Evolutionary conservation across 176 grass and related monocot genomes (phyloP).

Genomic region (Dactylis glomerata): DNA sequence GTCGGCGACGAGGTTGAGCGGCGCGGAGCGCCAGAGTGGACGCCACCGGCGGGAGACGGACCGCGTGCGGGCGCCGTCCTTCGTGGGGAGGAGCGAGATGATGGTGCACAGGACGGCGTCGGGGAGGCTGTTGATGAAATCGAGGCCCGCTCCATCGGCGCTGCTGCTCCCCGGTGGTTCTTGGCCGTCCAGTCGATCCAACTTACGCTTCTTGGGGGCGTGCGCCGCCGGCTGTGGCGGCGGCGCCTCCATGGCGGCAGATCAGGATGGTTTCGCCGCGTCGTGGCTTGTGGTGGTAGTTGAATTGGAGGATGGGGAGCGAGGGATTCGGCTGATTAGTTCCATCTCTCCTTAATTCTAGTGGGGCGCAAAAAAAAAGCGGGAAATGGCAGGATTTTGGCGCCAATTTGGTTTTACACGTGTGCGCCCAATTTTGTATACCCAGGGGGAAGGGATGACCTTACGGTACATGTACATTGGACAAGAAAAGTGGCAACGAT

Average conservation of each 20-base stretch:
- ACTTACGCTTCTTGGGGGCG: neutral
- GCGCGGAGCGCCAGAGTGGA: neutral
- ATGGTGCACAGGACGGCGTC: constrained; percentile 4
- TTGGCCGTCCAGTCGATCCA: neutral
- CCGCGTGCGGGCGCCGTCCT: neutral
- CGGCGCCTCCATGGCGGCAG: neutral
- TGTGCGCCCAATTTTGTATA: too few relatives aligned
- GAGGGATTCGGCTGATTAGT: neutral
- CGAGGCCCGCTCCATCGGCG: neutral
- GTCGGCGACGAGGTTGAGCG: constrained; percentile 5
- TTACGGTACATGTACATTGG: too few relatives aligned
- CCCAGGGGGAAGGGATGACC: too few relatives aligned
- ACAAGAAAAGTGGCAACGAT: too few relatives aligned
- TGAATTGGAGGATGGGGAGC: neutral
- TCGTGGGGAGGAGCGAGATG: neutral
- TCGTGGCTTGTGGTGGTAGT: neutral
- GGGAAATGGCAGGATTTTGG: neutral
- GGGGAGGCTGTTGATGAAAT: neutral
- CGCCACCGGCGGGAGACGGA: neutral
- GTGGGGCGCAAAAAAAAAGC: neutral
- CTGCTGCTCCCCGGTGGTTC: neutral
- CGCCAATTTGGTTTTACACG: neutral
- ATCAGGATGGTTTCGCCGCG: neutral
- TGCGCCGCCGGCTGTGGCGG: neutral
- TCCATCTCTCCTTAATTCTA: neutral